phyloP scores from a whole-genome alignment of 2,329 filamentous ascomycete species.

The Epichloe gansuensis region DNA sequence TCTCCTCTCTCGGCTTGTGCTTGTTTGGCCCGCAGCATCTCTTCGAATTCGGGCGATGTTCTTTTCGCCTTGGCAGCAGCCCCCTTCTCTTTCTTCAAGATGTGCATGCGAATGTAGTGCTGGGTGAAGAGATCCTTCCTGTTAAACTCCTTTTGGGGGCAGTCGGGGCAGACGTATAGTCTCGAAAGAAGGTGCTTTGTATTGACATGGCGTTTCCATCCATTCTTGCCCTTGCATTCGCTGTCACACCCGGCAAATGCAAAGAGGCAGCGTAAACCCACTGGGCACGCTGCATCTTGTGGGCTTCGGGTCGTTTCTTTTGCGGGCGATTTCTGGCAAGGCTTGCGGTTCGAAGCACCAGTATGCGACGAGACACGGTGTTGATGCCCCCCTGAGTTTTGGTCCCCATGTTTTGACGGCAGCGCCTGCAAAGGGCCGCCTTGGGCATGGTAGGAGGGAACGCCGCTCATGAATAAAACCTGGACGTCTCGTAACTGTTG shows the following conservation, averaged over 20 bases:
- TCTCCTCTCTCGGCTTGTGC: not conserved
- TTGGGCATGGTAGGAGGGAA: too few species aligned
- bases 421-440: too few species aligned
- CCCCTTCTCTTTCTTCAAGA: slow-evolving; percentile 21
- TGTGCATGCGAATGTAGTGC: slow-evolving; percentile 78
- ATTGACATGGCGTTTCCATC: slow-evolving; percentile 84
- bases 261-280: slow-evolving; percentile 61
- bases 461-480: too few species aligned
- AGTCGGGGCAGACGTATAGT: slow-evolving; percentile 65
- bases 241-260: slow-evolving; percentile 60
- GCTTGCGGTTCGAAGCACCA: not conserved
- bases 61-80: slow-evolving; percentile 26
- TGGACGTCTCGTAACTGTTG: too few species aligned
- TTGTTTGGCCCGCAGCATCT: slow-evolving; percentile 29
- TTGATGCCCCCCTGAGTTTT: too few species aligned
- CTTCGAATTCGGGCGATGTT: slow-evolving; percentile 29
- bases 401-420: too few species aligned
- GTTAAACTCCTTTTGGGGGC: slow-evolving; percentile 55
- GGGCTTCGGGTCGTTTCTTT: not conserved
- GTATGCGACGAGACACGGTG: too few species aligned
- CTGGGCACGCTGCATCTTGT: not conserved
- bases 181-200: slow-evolving; percentile 66
- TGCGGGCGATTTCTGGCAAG: slow-evolving; percentile 19
- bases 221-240: slow-evolving; percentile 72
- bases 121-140: slow-evolving; percentile 87